phyloP scores from a whole-genome alignment of 345 rosid genomes.

The Syzygium aromaticum region DNA sequence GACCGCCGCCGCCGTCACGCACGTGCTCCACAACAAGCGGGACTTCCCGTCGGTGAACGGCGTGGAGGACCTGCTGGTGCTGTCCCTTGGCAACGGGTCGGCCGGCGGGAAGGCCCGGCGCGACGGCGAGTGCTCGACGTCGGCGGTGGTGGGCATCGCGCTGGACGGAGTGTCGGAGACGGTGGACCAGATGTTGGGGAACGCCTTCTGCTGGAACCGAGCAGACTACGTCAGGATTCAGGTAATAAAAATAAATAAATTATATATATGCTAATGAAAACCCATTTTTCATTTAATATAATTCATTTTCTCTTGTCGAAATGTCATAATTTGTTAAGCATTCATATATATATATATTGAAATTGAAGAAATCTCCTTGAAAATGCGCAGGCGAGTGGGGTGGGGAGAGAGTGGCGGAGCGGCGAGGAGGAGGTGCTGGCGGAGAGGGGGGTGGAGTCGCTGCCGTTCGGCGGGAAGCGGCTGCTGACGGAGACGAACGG shows the following conservation, averaged over 20 bases:
- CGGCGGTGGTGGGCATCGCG: conserved; percentile 62
- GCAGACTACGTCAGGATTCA: conserved; percentile 92
- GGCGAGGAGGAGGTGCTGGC: conserved; percentile 40
- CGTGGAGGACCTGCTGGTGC: conserved; percentile 79
- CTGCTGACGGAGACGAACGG: conserved; percentile 81
- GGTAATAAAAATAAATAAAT: conserved; percentile 17
- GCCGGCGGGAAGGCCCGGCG: conserved; percentile 19
- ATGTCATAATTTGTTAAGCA: background rate
- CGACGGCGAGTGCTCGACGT: conserved; percentile 63
- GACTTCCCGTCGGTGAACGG: conserved; percentile 80
- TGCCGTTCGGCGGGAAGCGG: conserved; percentile 91
- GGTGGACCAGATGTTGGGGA: conserved; percentile 90
- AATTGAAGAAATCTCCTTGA: conserved; percentile 4
- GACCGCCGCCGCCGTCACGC: conserved; percentile 86
- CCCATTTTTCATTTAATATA: background rate
- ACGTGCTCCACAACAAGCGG: conserved; percentile 91
- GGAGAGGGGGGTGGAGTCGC: conserved; percentile 77
- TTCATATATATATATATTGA: background rate
- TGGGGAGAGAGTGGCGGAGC: conserved; percentile 10
- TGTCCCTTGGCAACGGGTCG: conserved; percentile 78
- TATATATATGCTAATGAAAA: background rate
- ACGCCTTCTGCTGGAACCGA: conserved; percentile 93
- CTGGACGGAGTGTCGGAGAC: conserved; percentile 92
- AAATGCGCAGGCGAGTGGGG: conserved; percentile 51
- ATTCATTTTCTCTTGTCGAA: background rate